Percentiles rank a stretch among this genome's conserved stretches.
phyloP scores from a whole-genome alignment of 371 early-diverging fungal species.

The Rhizomucor miehei region DNA sequence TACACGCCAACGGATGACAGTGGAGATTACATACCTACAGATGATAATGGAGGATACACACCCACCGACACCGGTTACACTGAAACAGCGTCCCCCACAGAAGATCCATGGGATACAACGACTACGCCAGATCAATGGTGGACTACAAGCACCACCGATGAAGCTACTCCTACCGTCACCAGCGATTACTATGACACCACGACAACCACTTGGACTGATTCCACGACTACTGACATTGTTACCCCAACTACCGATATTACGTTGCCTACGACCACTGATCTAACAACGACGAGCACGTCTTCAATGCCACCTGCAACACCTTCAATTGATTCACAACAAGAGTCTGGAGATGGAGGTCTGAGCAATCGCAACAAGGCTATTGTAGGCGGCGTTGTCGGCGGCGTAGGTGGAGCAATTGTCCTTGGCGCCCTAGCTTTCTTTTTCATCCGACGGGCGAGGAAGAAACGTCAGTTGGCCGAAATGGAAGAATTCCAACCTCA shows the following conservation, averaged over 20 bases:
- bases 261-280: not conserved
- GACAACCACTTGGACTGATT: conserved; percentile 2
- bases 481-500: conserved; percentile 15
- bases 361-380: conserved; percentile 2
- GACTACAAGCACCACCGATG: not conserved
- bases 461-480: conserved; percentile 3
- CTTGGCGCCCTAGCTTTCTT: conserved; percentile 15
- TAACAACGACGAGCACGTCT: too few relatives aligned
- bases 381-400: conserved; percentile 15
- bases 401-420: conserved; percentile 12
- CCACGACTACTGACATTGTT: not conserved
- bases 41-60: not conserved
- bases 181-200: not conserved
- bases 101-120: conserved; percentile 4
- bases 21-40: conserved; percentile 1
- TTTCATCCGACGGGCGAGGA: conserved; percentile 16
- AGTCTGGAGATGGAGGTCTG: too few relatives aligned
- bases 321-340: too few relatives aligned
- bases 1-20: too few relatives aligned
- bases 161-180: not conserved
- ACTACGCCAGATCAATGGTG: conserved; percentile 7
- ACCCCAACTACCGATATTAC: not conserved
- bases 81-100: not conserved
- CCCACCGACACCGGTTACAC: conserved; percentile 4
- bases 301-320: too few relatives aligned